Evolutionary conservation across 2,329 filamentous ascomycete species (phyloP), one percentile per base, ranked within the genome.

Genomic region (Monilinia polystroma): DNA sequence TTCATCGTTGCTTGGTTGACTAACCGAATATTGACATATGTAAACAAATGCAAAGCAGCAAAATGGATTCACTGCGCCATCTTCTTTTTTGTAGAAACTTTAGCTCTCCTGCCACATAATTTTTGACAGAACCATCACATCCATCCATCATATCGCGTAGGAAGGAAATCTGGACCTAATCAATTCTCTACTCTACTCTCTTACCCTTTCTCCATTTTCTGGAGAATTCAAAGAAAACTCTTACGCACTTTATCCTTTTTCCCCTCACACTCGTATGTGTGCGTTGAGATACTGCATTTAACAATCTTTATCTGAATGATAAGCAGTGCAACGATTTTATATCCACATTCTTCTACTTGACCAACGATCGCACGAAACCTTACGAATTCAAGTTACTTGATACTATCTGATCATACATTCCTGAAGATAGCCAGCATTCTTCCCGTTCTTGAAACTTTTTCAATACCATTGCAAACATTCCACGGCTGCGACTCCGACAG

Each of bases 401-500:
- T 49, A 52, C 4, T 18, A 23, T 23, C n/a, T 23, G 57, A 38
- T 32, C 53, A 26, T 11, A 49, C 41, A 41, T 41, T 64, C 54
- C 63, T 35, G 20, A 41, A 18, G 26, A 59, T 18, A 59, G n/a
- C 11, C 43, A 47, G 23, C 72, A 74, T 72, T 73, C 67, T 67
- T 72, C 20, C 32, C 32, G 43, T 43, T 12, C 53, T 55, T 69
- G 57, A 66, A 68, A 69, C 59, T 64, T 66, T 63, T 56, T 60
- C 45, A 58, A n/a, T 63, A 55, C 68, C 64, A 41, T 67, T 67
- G 58, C 58, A 69, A 66, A 70, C 72, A 75, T 75, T 75, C 73
- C 73, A 75, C 72, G 65, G 64, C 72, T 73, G 71, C 72, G 70
- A 70, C 74, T 74, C 73, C 74, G 68, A 60, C 71, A 67, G 74